Percentiles rank a stretch among this genome's conserved stretches.
Evolutionary conservation across 768 basidiomycete genomes (phyloP).

Genomic region (Phylloporus arenicola): DNA sequence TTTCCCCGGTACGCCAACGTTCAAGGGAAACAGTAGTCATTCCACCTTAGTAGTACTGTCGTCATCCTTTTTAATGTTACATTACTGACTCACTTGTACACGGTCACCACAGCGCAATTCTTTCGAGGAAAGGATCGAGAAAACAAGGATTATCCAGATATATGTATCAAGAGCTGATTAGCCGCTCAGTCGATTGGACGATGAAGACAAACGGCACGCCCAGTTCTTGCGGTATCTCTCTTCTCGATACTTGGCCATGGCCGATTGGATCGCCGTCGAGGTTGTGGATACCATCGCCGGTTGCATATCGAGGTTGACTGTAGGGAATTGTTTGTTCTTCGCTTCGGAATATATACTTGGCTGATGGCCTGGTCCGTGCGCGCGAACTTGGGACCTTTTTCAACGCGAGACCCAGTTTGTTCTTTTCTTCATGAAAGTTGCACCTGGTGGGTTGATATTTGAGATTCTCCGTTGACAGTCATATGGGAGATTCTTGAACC

Average conservation of each 20-base stretch:
- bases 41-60: background rate
- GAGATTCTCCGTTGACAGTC: slow-evolving; percentile 38
- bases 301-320: slow-evolving; percentile 41
- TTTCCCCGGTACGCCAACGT: slow-evolving; percentile 7
- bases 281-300: slow-evolving; percentile 25
- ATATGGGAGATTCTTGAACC: slow-evolving; percentile 52
- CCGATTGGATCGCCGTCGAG: slow-evolving; percentile 21
- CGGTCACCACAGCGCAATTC: background rate
- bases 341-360: slow-evolving; percentile 27
- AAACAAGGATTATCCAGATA: background rate
- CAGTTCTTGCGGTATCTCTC: slow-evolving; percentile 48
- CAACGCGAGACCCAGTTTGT: background rate
- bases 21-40: background rate
- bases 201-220: slow-evolving; percentile 61
- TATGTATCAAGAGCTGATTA: slow-evolving; percentile 66
- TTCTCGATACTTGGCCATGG: slow-evolving; percentile 40
- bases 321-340: slow-evolving; percentile 17
- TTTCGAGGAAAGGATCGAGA: background rate
- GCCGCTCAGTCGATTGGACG: slow-evolving; percentile 47
- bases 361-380: slow-evolving; percentile 48
- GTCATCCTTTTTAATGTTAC: background rate
- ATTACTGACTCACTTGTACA: background rate
- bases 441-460: slow-evolving; percentile 73
- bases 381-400: slow-evolving; percentile 21
- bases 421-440: slow-evolving; percentile 54